phyloP scores from a whole-genome alignment of 179 eudicot genomes.

The Camellia oleifera region DNA sequence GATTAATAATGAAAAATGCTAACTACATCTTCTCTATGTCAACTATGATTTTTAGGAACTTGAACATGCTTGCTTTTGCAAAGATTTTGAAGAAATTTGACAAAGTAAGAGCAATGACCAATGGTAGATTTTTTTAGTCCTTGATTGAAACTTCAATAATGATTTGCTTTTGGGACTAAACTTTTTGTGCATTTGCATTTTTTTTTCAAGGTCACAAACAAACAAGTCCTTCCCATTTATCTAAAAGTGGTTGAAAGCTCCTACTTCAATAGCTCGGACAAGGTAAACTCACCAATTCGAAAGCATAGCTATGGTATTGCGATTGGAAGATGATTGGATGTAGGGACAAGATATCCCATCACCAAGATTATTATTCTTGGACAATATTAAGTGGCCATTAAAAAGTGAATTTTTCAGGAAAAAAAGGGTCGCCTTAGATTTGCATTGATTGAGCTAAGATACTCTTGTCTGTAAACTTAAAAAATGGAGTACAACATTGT shows the following conservation, averaged over 20 bases:
- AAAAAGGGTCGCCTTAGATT: conserved; percentile 20
- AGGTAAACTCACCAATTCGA: conserved; percentile 44
- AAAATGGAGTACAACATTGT: conserved; percentile 4
- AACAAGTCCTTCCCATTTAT: conserved; percentile 75
- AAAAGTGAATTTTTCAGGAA: conserved; percentile 28
- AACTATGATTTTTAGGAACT: conserved; percentile 57
- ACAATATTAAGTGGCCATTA: conserved; percentile 53
- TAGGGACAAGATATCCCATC: conserved; percentile 27
- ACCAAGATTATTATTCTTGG: conserved; percentile 32
- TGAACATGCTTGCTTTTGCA: conserved; percentile 90
- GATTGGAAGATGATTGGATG: conserved; percentile 32
- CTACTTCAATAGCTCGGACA: conserved; percentile 84
- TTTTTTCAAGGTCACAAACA: conserved; percentile 72
- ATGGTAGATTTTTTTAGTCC: not conserved
- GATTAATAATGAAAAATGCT: not conserved
- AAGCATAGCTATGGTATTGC: too few species aligned
- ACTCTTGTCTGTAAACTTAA: conserved; percentile 27
- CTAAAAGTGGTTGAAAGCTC: conserved; percentile 88
- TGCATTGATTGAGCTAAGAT: conserved; percentile 25
- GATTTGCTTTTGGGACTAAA: conserved; percentile 7
- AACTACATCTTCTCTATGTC: not conserved
- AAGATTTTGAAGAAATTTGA: conserved; percentile 90
- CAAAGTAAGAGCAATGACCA: conserved; percentile 53
- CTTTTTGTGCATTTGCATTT: not conserved
- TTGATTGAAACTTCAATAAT: conserved; percentile 4